Evolutionary conservation across 176 grass and related monocot genomes (phyloP), one percentile per base, ranked within the genome.

Genomic region (Bolboschoenus planiculmis): DNA sequence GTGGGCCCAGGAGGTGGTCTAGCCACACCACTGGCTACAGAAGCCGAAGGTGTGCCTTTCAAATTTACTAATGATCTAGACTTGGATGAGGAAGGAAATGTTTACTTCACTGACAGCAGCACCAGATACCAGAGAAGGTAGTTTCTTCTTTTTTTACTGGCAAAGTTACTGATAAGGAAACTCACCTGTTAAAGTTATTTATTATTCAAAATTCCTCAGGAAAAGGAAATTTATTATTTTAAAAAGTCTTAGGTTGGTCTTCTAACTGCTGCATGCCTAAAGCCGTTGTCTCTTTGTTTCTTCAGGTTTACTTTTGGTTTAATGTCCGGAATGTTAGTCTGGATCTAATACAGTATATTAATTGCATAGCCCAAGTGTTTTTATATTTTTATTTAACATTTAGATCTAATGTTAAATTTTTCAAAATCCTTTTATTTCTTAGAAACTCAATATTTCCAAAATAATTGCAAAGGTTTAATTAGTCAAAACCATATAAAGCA

Each of bases 31-130:
- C 42, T 97, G 53, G 88, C 88, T 5, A 90, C 85, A 11, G 88
- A 94, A 86, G 95, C 95, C 26, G 95, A 97, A 84, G 92, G 95
- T 31, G 84, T 91, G 16, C 92, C 85, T 1, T 84, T 97, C 9
- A 97, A 94, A 44, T 97, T 97, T 85, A 97, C 95, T 44, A 94
- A 97, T 58, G 95, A 97, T 78, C 87, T 97, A 40, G 95, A 94
- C 61, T 63, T 97, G 56, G 95, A 97, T 82, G 85, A 88, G 31
- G 88, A 92, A 26, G 90, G 88, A 73, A 97, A 94, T 43, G 85
- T 97, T 42, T 94, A 94, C 84, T 94, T 97, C 86, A 90, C 95
- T 0, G 95, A 97, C 78, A 94, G 90, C 67, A 97, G 95, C 81
- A 70, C 86, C 53, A 90, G 85, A 81, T 93, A 85, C 84, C 88